Conservation (phyloP, 1,139 yeast species). For the Diutina neorugosa region DNA sequence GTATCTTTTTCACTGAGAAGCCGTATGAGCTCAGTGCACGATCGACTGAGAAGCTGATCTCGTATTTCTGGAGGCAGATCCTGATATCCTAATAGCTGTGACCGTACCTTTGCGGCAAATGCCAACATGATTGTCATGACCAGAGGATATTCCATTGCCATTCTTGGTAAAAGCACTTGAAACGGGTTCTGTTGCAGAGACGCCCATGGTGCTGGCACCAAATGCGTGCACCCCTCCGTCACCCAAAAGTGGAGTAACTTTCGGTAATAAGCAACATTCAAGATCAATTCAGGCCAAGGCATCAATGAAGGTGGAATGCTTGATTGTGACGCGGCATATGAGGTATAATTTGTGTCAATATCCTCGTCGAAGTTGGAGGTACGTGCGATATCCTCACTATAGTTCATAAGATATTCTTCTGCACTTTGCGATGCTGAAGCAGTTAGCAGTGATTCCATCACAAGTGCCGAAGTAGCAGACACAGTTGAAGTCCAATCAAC, state of each 20-base stretch:
- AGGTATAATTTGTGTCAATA: background rate
- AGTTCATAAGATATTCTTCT: background rate
- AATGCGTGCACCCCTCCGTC: slow-evolving; percentile 44
- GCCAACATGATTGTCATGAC: slow-evolving; percentile 53
- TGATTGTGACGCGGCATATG: background rate
- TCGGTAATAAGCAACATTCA: slow-evolving; percentile 46
- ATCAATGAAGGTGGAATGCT: slow-evolving; percentile 28
- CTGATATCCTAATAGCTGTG: slow-evolving; percentile 19
- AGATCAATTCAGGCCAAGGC: slow-evolving; percentile 47
- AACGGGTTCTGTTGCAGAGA: slow-evolving; percentile 57
- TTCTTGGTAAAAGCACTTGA: slow-evolving; percentile 48
- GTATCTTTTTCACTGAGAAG: slow-evolving; percentile 39
- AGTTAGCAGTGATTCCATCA: background rate
- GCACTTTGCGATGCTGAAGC: background rate
- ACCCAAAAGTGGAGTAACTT: slow-evolving; percentile 54
- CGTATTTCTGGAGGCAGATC: slow-evolving; percentile 22
- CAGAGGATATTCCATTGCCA: slow-evolving; percentile 54
- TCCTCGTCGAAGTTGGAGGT: background rate
- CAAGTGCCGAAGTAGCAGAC: background rate
- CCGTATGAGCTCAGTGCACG: slow-evolving; percentile 43
- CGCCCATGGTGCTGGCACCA: slow-evolving; percentile 59
- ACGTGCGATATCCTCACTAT: background rate
- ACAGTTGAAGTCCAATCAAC: background rate
- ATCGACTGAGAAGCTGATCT: slow-evolving; percentile 39
- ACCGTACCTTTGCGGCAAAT: slow-evolving; percentile 47